A percentile compares a stretch with the other conserved stretches of the same genome.
phyloP scores from a whole-genome alignment of 2,329 filamentous ascomycete species.

The Chaetomium sp. region DNA sequence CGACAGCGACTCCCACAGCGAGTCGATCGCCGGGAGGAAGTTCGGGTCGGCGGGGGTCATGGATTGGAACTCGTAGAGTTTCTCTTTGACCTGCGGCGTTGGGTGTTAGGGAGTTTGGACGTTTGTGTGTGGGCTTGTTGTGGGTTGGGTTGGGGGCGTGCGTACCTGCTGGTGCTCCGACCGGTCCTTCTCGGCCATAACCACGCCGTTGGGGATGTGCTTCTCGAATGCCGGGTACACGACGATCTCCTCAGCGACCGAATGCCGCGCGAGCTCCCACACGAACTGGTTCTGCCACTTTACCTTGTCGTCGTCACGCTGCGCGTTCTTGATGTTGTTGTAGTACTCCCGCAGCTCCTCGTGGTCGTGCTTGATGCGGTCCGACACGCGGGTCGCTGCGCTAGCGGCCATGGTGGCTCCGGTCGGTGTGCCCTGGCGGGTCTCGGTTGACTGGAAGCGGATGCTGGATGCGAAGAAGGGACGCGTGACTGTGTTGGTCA shows the following conservation, averaged over 20 bases:
- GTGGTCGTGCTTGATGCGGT: conserved; percentile 45
- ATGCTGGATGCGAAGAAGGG: conserved; percentile 5
- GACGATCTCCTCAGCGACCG: conserved; percentile 52
- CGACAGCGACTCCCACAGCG: conserved; percentile 43
- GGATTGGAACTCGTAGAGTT: conserved; percentile 53
- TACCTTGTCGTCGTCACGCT: conserved; percentile 43
- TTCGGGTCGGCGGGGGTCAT: conserved; percentile 44
- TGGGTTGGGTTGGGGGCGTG: neutral
- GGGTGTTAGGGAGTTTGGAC: neutral
- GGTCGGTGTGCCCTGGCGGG: neutral
- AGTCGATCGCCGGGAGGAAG: conserved; percentile 44
- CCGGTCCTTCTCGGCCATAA: conserved; percentile 51
- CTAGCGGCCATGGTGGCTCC: conserved; percentile 11
- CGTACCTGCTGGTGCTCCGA: conserved; percentile 49
- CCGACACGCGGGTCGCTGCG: conserved; percentile 33
- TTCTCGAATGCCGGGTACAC: conserved; percentile 58
- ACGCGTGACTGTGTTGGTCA: neutral
- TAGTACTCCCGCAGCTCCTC: conserved; percentile 41
- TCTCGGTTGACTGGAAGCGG: conserved; percentile 17
- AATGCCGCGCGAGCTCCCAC: conserved; percentile 54
- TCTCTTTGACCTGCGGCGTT: conserved; percentile 51
- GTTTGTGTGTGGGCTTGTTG: neutral
- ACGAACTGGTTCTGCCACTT: conserved; percentile 51
- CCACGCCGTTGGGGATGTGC: conserved; percentile 47
- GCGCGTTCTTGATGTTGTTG: conserved; percentile 44